These are phyloP conservation scores for Aspergillus sp. DNA, from an alignment of 2,329 filamentous ascomycete species.

Conservation along the genomic window DNA sequence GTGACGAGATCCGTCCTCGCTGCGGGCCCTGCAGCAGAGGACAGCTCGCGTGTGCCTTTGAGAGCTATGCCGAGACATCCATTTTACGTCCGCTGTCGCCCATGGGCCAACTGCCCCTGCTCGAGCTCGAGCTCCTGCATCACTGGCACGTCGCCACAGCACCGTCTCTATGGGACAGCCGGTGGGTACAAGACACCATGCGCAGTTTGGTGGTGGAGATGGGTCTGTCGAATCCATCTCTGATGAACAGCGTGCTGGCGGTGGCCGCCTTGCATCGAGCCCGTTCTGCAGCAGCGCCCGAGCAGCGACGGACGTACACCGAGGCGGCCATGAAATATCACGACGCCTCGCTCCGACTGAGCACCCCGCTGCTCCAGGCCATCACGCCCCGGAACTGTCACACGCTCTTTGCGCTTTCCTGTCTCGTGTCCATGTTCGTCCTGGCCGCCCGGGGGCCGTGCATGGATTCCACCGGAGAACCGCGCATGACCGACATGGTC, in stretches of 20 bases:
- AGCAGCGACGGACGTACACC: neutral
- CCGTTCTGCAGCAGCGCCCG: neutral
- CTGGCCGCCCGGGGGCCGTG: slow-evolving; percentile 4
- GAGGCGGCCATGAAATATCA: slow-evolving; percentile 12
- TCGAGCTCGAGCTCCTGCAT: slow-evolving; percentile 14
- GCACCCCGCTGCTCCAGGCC: slow-evolving; percentile 7
- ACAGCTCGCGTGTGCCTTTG: slow-evolving; percentile 3
- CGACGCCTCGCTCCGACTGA: slow-evolving; percentile 7
- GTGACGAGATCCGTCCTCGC: slow-evolving; percentile 12
- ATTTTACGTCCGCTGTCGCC: neutral
- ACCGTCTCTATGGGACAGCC: neutral
- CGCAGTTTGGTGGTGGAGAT: slow-evolving; percentile 6
- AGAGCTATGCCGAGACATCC: neutral
- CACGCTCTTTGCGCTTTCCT: slow-evolving; percentile 13
- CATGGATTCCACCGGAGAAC: neutral
- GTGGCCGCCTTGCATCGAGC: slow-evolving; percentile 10
- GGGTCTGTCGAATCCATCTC: slow-evolving; percentile 8
- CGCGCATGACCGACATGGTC: slow-evolving; percentile 5
- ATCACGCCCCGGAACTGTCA: slow-evolving; percentile 12
- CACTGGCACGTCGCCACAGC: slow-evolving; percentile 12
- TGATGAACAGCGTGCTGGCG: slow-evolving; percentile 14
- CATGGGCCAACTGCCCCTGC: slow-evolving; percentile 3
- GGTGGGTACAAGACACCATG: slow-evolving; percentile 3
- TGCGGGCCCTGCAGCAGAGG: slow-evolving; percentile 11
- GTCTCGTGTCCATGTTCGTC: slow-evolving; percentile 8